Percentiles rank a stretch among this genome's conserved stretches.
Conservation (phyloP, 169 alveolate genomes). For the Perkinsus marinus region DNA sequence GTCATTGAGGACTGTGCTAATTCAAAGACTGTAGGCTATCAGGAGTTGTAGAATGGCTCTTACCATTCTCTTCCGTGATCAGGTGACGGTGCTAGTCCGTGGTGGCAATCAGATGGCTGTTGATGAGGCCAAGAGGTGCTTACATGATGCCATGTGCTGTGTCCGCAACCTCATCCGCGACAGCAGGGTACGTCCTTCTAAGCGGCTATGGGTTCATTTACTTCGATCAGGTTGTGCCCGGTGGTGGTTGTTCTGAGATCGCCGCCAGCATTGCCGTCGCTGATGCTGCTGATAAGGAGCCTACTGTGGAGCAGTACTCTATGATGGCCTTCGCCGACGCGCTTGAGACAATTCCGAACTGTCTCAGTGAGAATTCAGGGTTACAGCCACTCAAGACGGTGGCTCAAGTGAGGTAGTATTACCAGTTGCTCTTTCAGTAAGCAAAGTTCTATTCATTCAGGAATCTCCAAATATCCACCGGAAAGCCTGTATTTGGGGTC, state of each 20-base stretch:
- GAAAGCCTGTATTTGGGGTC: slow-evolving; percentile 5
- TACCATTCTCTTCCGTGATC: background rate
- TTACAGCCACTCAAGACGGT: slow-evolving; percentile 2
- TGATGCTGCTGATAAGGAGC: slow-evolving; percentile 71
- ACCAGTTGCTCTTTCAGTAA: background rate
- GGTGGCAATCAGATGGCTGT: slow-evolving; percentile 93
- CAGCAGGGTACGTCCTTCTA: background rate
- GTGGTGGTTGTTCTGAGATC: slow-evolving; percentile 97
- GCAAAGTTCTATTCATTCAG: background rate
- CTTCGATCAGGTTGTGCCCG: slow-evolving; percentile 64
- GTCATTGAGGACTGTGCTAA: slow-evolving; percentile 71
- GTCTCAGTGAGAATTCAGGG: background rate
- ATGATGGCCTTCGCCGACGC: slow-evolving; percentile 96
- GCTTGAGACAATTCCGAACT: background rate
- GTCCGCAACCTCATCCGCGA: slow-evolving; percentile 72
- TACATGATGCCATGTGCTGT: slow-evolving; percentile 96
- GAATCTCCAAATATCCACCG: background rate
- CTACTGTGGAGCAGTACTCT: slow-evolving; percentile 91
- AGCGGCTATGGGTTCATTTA: background rate
- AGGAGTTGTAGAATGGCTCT: background rate
- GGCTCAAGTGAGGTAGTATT: background rate
- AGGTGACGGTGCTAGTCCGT: slow-evolving; percentile 82
- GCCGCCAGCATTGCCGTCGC: slow-evolving; percentile 82
- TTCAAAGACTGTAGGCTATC: slow-evolving; percentile 13
- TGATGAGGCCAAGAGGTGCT: slow-evolving; percentile 92